A percentile compares a stretch with the other conserved stretches of the same genome.
Evolutionary conservation across 2,329 filamentous ascomycete genomes (phyloP).

Genomic region (Colletotrichum tropicicola): DNA sequence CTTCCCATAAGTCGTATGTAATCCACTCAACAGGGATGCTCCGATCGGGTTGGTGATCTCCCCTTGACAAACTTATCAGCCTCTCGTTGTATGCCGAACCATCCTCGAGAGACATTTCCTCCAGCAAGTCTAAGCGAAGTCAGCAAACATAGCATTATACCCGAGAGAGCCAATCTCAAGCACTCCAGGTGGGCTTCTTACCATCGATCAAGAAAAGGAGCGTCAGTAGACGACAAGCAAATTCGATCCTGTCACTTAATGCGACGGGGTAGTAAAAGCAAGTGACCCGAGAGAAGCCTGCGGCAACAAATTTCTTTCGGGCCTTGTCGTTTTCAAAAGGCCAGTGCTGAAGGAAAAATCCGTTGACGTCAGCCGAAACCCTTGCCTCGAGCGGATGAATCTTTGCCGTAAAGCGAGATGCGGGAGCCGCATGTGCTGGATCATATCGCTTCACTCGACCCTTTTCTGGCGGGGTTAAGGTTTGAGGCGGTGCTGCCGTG

Average conservation of each 20-base stretch:
- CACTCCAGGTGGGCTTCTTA: neutral
- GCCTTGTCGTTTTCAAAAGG: neutral
- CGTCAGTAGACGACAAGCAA: neutral
- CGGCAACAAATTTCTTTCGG: neutral
- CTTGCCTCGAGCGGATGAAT: neutral
- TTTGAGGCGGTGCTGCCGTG: neutral
- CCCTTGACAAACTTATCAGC: neutral
- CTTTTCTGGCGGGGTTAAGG: neutral
- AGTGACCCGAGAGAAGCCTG: neutral
- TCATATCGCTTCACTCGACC: neutral
- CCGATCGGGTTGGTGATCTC: neutral
- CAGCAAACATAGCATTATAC: neutral
- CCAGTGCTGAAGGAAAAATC: slow-evolving; percentile 2
- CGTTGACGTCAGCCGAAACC: neutral
- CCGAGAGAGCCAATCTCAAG: neutral
- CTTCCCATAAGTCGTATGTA: slow-evolving; percentile 7
- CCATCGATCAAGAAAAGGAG: slow-evolving; percentile 3
- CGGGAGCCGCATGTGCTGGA: neutral
- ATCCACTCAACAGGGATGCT: slow-evolving; percentile 3
- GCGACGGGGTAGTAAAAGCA: slow-evolving; percentile 1
- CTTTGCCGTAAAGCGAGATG: neutral
- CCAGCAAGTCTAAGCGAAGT: neutral
- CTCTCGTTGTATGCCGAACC: slow-evolving; percentile 1
- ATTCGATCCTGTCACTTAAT: neutral
- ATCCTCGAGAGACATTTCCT: slow-evolving; percentile 1